Conservation (phyloP, 345 rosid species). For the Arabidopsis arenosa region DNA sequence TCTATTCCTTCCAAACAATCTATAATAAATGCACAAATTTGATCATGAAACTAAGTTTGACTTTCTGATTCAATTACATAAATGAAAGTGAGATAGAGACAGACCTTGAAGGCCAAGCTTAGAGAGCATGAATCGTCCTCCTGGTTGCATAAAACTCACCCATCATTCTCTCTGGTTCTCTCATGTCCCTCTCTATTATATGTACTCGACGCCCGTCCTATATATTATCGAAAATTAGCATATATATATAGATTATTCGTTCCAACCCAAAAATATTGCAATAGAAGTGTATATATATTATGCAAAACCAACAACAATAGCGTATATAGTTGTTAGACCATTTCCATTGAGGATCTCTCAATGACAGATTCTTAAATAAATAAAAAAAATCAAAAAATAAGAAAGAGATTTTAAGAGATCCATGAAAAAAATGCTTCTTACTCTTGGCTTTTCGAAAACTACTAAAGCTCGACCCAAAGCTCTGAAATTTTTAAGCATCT, state of each 20-base stretch:
- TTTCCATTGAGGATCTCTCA: too few species aligned
- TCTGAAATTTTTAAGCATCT: too few species aligned
- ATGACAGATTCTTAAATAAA: too few species aligned
- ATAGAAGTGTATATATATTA: too few species aligned
- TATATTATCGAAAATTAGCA: not conserved
- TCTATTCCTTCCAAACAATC: constrained; percentile 50
- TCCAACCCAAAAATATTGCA: not conserved
- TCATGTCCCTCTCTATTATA: constrained; percentile 68
- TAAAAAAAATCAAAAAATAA: too few species aligned
- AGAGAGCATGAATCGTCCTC: constrained; percentile 63
- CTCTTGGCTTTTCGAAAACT: too few species aligned
- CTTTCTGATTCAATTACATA: not conserved
- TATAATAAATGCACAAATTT: constrained; percentile 25
- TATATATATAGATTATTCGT: not conserved
- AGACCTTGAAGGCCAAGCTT: constrained; percentile 68
- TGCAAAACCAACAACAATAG: too few species aligned
- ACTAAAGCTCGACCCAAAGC: too few species aligned
- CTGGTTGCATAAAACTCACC: constrained; percentile 76
- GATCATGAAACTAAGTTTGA: not conserved
- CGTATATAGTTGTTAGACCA: too few species aligned
- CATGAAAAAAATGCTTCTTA: too few species aligned
- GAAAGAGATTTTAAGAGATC: too few species aligned
- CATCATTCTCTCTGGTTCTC: constrained; percentile 66
- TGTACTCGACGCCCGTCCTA: constrained; percentile 70
- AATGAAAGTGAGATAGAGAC: not conserved